Conservation (phyloP, 441 rosid genomes). For the Adansonia gregorii region DNA sequence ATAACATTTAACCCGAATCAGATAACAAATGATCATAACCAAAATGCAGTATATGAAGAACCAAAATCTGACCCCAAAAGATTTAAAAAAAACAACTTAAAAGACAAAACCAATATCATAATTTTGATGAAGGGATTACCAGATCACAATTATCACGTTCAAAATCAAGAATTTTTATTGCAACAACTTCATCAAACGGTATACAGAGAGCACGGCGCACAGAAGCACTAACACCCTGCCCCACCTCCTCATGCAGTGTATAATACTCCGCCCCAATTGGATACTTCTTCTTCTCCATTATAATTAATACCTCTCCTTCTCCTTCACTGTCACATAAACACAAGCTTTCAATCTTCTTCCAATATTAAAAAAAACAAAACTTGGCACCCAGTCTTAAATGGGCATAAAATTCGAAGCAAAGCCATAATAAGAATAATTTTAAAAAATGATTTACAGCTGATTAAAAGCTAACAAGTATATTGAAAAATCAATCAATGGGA, state of each 20-base stretch:
- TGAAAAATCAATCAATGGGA: conserved; percentile 20
- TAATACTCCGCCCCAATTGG: conserved; percentile 86
- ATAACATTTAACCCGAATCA: conserved; percentile 4
- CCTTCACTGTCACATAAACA: conserved; percentile 32
- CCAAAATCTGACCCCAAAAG: not conserved
- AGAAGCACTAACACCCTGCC: conserved; percentile 91
- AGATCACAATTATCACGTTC: conserved; percentile 90
- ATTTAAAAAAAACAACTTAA: not conserved
- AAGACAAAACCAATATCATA: conserved; percentile 6
- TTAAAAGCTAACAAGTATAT: conserved; percentile 1
- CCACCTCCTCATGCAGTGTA: conserved; percentile 73
- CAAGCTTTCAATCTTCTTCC: conserved; percentile 3
- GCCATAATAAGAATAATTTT: not conserved
- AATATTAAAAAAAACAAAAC: not conserved
- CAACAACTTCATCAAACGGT: conserved; percentile 75
- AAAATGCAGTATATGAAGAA: not conserved
- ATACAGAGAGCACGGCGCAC: conserved; percentile 85
- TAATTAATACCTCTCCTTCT: conserved; percentile 23
- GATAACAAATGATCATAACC: conserved; percentile 15
- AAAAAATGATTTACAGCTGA: not conserved
- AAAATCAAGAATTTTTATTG: conserved; percentile 94
- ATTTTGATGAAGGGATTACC: conserved; percentile 42
- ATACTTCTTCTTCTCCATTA: conserved; percentile 87
- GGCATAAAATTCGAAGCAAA: not conserved
- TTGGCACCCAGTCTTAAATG: not conserved